phyloP scores from a whole-genome alignment of 202 grass and related monocot genomes.

The Musa balbisiana region DNA sequence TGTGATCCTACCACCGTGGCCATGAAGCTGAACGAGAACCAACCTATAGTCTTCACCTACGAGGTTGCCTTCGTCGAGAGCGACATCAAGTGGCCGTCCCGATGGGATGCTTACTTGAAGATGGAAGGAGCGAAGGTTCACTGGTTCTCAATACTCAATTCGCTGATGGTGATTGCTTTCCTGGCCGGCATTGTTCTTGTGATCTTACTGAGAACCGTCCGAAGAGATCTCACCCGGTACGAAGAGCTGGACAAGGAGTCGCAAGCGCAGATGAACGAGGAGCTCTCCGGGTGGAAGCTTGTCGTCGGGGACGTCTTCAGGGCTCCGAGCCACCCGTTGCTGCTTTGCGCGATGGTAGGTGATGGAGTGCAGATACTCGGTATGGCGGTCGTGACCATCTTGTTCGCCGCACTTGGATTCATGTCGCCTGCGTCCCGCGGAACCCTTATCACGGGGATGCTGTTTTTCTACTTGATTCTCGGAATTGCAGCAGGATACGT shows the following conservation, averaged over 20 bases:
- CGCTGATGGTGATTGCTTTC: conserved; percentile 89
- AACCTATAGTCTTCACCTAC: conserved; percentile 76
- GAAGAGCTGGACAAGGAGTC: conserved; percentile 85
- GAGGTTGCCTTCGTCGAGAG: conserved; percentile 77
- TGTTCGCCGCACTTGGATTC: conserved; percentile 83
- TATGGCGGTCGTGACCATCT: conserved; percentile 68
- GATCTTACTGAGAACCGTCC: conserved; percentile 84
- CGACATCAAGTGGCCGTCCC: conserved; percentile 86
- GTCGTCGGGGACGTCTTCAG: conserved; percentile 90
- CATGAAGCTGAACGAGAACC: conserved; percentile 74
- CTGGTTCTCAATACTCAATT: conserved; percentile 97
- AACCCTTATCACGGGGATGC: conserved; percentile 91
- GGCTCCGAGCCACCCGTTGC: conserved; percentile 57
- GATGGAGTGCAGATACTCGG: conserved; percentile 86
- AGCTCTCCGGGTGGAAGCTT: conserved; percentile 94
- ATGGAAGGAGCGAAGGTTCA: conserved; percentile 88
- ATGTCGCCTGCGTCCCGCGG: conserved; percentile 94
- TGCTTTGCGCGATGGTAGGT: conserved; percentile 82
- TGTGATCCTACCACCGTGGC: conserved; percentile 49
- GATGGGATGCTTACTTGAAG: conserved; percentile 95
- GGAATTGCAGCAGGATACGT: conserved; percentile 75
- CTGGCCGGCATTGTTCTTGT: conserved; percentile 91
- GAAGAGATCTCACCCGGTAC: conserved; percentile 80
- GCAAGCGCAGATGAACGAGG: conserved; percentile 89
- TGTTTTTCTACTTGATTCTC: conserved; percentile 82